Conservation (phyloP, 1,139 yeast genomes). For the Blastobotrys persicus region DNA sequence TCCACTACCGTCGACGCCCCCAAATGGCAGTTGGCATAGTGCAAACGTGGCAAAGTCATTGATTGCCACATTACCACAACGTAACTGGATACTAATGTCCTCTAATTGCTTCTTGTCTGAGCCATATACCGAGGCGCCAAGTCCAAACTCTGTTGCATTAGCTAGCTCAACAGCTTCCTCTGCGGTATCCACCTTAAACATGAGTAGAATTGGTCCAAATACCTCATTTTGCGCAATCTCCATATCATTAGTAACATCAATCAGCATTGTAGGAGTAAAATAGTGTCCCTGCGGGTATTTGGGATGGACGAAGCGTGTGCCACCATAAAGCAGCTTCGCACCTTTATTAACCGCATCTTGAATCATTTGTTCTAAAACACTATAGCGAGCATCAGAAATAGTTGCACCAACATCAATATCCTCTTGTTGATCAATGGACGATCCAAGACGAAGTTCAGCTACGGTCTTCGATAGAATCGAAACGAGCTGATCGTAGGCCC, state of each 20-base stretch:
- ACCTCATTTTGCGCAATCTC: conserved; percentile 83
- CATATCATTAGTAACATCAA: conserved; percentile 78
- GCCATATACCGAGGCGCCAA: conserved; percentile 90
- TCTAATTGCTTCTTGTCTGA: conserved; percentile 52
- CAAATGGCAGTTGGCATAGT: conserved; percentile 94
- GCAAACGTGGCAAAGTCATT: conserved; percentile 96
- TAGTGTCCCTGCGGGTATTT: conserved; percentile 94
- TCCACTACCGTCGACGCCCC: conserved; percentile 90
- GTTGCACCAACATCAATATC: conserved; percentile 96
- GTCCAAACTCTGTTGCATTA: conserved; percentile 83
- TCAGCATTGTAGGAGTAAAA: conserved; percentile 82
- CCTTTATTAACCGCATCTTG: conserved; percentile 74
- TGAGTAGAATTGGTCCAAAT: conserved; percentile 83
- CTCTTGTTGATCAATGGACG: conserved; percentile 79
- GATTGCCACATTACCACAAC: conserved; percentile 89
- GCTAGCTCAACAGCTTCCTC: conserved; percentile 76
- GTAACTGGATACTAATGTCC: conserved; percentile 58
- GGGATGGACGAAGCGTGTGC: conserved; percentile 75
- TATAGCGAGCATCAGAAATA: conserved; percentile 75
- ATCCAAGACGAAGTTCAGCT: conserved; percentile 67
- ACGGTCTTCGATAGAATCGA: conserved; percentile 57
- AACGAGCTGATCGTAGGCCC: conserved; percentile 61
- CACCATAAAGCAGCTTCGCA: conserved; percentile 79
- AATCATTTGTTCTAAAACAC: conserved; percentile 60
- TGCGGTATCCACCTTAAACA: conserved; percentile 65